Base-by-base conservation (phyloP, 1,284 basidiomycete species). In the Xerocomus minutiporus region DNA sequence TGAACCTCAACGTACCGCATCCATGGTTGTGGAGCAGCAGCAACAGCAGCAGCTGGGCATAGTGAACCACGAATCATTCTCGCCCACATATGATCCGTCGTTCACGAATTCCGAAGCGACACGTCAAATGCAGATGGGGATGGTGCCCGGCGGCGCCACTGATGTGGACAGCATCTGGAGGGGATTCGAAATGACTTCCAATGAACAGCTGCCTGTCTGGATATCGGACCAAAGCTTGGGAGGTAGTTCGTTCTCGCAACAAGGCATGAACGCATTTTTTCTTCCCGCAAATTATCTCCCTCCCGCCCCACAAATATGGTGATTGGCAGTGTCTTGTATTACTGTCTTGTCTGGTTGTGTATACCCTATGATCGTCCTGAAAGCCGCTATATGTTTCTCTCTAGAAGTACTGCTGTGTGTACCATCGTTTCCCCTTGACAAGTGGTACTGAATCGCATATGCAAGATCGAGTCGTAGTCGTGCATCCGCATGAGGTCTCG, bases 221-320 rank as follows among this genome's bases (percentile, higher is more conserved):
- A 81, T 90, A 42, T 86, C 87, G 36, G 88, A 91, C 64, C 84
- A 88, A 66, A 88, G 79, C 56, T 70, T 91, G 2, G 88, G 88
- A 40, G 88, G 87, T 48, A 79, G 74, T 57, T 79, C 82, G 6
- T 85, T 91, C 67, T 78, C 82, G 25, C 87, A 89, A 66, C 79
- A 86, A 61, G 88, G 89, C 53, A 88, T 91, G 74, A 86, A 91
- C 63, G 87, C 88, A 13, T 91, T 90, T 71, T 73, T 91, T 49
- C 75, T 91, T 41, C 89, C 89, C 15, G 70, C 73, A 36, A 84
- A 89, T 63, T 90, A 86, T 60, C 74, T 88, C 42, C 83, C 83
- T 3, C 74, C 81, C 52, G 75, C 80, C 26, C 78, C 82, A 41
- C 86, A 87, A 66, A 89, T 89, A 53, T 88, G 86, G 86, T 89